Percentiles rank a stretch among this genome's conserved stretches.
Conservation (phyloP, 192 early-diverging fungal species). For the Lunasporangiospora selenospora region DNA sequence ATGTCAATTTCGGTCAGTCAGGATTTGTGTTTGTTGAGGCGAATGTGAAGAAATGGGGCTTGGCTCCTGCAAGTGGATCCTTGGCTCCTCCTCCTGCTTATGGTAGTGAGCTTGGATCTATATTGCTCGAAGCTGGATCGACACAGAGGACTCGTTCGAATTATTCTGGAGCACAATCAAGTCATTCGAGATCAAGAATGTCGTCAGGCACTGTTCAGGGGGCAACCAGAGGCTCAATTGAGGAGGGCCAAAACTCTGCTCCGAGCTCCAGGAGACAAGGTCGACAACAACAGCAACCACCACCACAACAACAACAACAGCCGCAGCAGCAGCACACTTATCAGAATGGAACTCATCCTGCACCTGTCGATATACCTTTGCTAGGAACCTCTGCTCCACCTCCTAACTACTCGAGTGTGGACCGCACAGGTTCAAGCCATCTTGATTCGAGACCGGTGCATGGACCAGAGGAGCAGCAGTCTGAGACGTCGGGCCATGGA, state of each 20-base stretch:
- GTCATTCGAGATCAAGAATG: slow-evolving; percentile 1
- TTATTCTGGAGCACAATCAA: slow-evolving; percentile 19
- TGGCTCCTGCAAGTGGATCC: slow-evolving; percentile 75
- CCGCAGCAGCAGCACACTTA: background rate
- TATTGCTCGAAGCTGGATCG: slow-evolving; percentile 59
- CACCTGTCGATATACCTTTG: slow-evolving; percentile 26
- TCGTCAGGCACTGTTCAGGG: background rate
- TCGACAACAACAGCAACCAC: background rate
- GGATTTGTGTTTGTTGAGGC: slow-evolving; percentile 88
- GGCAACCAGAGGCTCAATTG: background rate
- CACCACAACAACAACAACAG: background rate
- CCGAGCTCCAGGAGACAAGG: background rate
- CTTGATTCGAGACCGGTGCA: too few relatives aligned
- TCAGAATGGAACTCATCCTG: background rate
- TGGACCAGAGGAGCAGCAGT: too few relatives aligned
- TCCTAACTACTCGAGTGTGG: slow-evolving; percentile 50
- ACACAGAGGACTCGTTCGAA: slow-evolving; percentile 11
- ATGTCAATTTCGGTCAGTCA: slow-evolving; percentile 80
- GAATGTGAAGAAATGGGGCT: slow-evolving; percentile 85
- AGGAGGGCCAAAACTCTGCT: background rate
- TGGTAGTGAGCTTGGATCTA: slow-evolving; percentile 73
- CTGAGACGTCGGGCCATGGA: too few relatives aligned
- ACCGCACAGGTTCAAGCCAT: too few relatives aligned
- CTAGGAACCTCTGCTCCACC: slow-evolving; percentile 45
- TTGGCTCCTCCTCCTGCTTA: slow-evolving; percentile 78